A percentile compares a stretch with the other conserved stretches of the same genome.
These are phyloP conservation scores for Scheffersomyces lignicola DNA, from an alignment of 1,139 yeast genomes.

Conservation along the genomic window DNA sequence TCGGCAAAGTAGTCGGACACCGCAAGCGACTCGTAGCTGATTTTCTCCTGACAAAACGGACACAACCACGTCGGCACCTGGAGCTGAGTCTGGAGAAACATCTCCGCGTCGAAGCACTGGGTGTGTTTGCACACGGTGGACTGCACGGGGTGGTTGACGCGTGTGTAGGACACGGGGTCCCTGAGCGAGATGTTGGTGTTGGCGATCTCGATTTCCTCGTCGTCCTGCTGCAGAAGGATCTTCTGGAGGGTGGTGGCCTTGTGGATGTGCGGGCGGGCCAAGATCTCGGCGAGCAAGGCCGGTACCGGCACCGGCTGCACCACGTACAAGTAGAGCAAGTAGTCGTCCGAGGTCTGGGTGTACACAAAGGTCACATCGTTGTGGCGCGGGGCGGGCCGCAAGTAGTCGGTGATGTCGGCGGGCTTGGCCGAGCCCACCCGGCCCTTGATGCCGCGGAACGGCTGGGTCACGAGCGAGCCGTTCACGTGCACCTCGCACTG, in stretches of 20 bases:
- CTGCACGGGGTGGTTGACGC: conserved; percentile 61
- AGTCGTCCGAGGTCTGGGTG: conserved; percentile 49
- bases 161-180: conserved; percentile 65
- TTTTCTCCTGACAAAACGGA: conserved; percentile 55
- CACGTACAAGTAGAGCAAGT: conserved; percentile 50
- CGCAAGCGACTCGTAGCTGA: conserved; percentile 53
- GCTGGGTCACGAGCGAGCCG: conserved; percentile 43
- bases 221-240: conserved; percentile 43
- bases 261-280: conserved; percentile 45
- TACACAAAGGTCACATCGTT: conserved; percentile 53
- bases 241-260: conserved; percentile 45
- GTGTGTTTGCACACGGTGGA: conserved; percentile 62
- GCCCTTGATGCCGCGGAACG: conserved; percentile 60
- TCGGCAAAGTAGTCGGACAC: conserved; percentile 61
- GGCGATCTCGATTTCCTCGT: conserved; percentile 58
- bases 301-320: conserved; percentile 50
- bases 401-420: conserved; percentile 54
- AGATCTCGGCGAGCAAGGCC: conserved; percentile 18
- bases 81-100: conserved; percentile 58
- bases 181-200: conserved; percentile 56
- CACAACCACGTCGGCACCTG: conserved; percentile 69
- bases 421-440: conserved; percentile 67
- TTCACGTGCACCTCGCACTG: conserved; percentile 60
- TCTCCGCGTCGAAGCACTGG: conserved; percentile 70
- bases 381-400: conserved; percentile 25